These are phyloP conservation scores for Candida fluviatilis DNA, from an alignment of 805 yeast genomes.

Conservation along the genomic window DNA sequence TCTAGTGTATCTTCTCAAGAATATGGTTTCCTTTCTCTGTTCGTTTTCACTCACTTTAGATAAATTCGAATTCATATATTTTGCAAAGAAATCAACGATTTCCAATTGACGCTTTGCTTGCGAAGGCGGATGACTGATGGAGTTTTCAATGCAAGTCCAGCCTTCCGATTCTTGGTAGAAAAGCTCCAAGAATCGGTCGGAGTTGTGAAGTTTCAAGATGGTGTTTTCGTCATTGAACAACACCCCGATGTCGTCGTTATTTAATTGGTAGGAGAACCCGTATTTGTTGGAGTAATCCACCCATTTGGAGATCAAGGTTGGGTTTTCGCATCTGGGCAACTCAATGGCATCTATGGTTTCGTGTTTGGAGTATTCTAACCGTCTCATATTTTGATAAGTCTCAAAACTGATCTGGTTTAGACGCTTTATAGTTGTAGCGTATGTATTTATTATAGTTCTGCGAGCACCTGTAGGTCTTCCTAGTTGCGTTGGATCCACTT, in stretches of 20 bases:
- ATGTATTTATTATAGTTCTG: slow-evolving; percentile 34
- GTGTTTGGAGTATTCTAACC: slow-evolving; percentile 36
- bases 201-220: slow-evolving; percentile 64
- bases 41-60: slow-evolving; percentile 71
- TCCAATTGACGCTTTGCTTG: slow-evolving; percentile 69
- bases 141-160: slow-evolving; percentile 44
- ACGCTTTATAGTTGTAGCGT: slow-evolving; percentile 33
- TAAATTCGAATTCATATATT: slow-evolving; percentile 87
- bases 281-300: slow-evolving; percentile 95
- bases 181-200: slow-evolving; percentile 63
- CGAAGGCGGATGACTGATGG: slow-evolving; percentile 39
- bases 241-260: slow-evolving; percentile 88
- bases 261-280: slow-evolving; percentile 90
- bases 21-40: slow-evolving; percentile 62
- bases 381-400: slow-evolving; percentile 35
- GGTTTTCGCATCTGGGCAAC: slow-evolving; percentile 48
- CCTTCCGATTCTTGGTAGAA: slow-evolving; percentile 41
- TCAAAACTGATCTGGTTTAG: slow-evolving; percentile 36
- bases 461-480: slow-evolving; percentile 21
- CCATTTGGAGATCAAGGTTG: slow-evolving; percentile 87
- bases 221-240: slow-evolving; percentile 83
- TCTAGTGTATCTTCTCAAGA: slow-evolving; percentile 79
- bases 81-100: slow-evolving; percentile 82
- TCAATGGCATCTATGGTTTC: slow-evolving; percentile 30
- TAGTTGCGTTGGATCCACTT: slow-evolving; percentile 42